Conservation (phyloP, 352 stramenopile genomes). For the Phytophthora pistaciae region DNA sequence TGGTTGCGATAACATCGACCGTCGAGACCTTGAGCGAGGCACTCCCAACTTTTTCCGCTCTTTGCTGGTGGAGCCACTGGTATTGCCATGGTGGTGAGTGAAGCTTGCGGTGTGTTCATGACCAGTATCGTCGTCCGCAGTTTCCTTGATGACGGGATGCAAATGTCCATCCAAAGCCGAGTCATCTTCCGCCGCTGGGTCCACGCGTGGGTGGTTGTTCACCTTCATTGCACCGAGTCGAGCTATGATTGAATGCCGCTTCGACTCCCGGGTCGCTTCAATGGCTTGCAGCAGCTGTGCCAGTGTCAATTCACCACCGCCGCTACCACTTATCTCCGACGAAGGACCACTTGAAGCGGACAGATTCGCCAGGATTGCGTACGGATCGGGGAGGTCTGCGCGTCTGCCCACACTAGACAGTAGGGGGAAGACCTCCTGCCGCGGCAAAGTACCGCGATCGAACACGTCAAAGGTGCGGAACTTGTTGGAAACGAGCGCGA, state of each 20-base stretch:
- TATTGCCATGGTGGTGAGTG: background rate
- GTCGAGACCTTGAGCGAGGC: conserved; percentile 6
- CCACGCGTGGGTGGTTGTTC: conserved; percentile 3
- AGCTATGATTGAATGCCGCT: conserved; percentile 7
- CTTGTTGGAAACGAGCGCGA: conserved; percentile 40
- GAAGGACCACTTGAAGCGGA: conserved; percentile 8
- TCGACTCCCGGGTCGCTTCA: conserved; percentile 22
- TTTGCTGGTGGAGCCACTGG: background rate
- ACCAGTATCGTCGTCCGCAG: background rate
- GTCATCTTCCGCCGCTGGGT: background rate
- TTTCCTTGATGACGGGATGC: background rate
- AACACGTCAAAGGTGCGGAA: conserved; percentile 60
- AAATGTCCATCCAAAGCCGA: background rate
- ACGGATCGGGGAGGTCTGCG: conserved; percentile 53
- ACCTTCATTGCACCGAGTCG: conserved; percentile 18
- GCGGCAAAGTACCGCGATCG: conserved; percentile 42
- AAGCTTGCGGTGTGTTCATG: background rate
- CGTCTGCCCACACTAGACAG: conserved; percentile 44
- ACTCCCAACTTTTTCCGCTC: conserved; percentile 12
- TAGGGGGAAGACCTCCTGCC: conserved; percentile 51
- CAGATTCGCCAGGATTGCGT: conserved; percentile 44
- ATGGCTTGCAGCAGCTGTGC: conserved; percentile 40
- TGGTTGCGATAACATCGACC: conserved; percentile 8
- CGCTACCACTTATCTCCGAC: background rate
- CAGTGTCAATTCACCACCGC: conserved; percentile 32